Base-by-base conservation (phyloP, 2,329 filamentous ascomycete species). In the Dactylellina drechsleri region DNA sequence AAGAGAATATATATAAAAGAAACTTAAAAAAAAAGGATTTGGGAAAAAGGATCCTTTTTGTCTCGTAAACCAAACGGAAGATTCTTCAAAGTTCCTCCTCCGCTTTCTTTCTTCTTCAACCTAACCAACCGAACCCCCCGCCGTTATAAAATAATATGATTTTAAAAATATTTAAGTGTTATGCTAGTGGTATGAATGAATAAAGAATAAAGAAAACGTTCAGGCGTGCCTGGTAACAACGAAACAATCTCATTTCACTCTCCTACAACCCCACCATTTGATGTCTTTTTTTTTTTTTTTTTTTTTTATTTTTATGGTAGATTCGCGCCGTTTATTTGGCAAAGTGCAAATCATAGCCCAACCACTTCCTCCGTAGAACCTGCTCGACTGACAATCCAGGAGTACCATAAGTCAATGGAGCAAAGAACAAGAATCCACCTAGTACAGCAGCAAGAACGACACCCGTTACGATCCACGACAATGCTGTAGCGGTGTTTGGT, bases 281-380 rank as follows among this genome's bases (percentile, higher is more conserved):
- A 36, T 52, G 1, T 15, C 23, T 45, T 28, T 28, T 15, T 28
- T 12, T 7, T 54, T 64, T n/a, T 8, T 54, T 2, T 12, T 16
- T 13, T 23, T 52, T 23, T 4, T 36, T 36, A 36, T 5, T 52
- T 52, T 23, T 23, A 23, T 23, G 23, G 4, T 20, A 12, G 4
- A 8, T 52, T 12, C 12, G 47, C 5, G 47, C 7, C 7, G 7
- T 67, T 84, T 91, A 99, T 88, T 99, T 99, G 73, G 95, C 95
- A 85, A 99, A 99, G 84, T 99, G 95, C 81, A 99, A 86, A 82
- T 99, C 95, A 82, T 98, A 99, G 77, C 92, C 91, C 78, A 99
- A 86, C 94, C 94, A 98, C 86, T 97, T 97, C 82, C 95, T 89
- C 77, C 90, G 87, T 77, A 91, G 83, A 31, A 99, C 91, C 81